These are phyloP conservation scores for Houttuynia cordata DNA, from an alignment of 164 flowering plant genomes.

Conservation along the genomic window DNA sequence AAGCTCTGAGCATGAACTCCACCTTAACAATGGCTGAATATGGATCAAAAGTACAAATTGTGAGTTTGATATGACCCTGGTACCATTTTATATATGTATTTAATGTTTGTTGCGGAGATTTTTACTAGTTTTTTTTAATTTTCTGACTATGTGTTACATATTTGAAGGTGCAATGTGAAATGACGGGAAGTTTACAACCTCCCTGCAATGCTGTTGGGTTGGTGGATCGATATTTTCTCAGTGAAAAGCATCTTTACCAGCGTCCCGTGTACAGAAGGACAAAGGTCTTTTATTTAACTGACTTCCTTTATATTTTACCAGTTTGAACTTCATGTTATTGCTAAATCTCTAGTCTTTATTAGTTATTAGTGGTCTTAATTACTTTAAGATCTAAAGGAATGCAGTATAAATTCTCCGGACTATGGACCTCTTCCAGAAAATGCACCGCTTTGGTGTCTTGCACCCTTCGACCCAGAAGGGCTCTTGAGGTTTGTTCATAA, in stretches of 20 bases:
- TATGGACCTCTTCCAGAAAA: conserved; percentile 69
- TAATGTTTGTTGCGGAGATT: not conserved
- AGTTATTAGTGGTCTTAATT: not conserved
- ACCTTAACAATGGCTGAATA: conserved; percentile 7
- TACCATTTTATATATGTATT: no score
- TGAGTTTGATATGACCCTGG: conserved; percentile 19
- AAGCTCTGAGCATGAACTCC: conserved; percentile 16
- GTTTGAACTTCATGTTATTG: not conserved
- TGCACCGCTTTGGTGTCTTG: conserved; percentile 77
- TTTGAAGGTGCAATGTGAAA: conserved; percentile 57
- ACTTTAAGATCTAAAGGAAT: conserved; percentile 33
- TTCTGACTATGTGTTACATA: no score
- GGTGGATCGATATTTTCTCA: conserved; percentile 55
- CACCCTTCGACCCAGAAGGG: conserved; percentile 87
- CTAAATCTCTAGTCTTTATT: not conserved
- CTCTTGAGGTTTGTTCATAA: conserved; percentile 41
- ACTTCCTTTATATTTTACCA: not conserved
- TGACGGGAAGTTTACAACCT: conserved; percentile 65
- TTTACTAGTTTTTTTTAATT: not conserved
- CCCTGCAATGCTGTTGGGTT: conserved; percentile 81
- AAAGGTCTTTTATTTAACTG: conserved; percentile 24
- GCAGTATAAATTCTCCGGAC: conserved; percentile 76
- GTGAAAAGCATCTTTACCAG: conserved; percentile 60
- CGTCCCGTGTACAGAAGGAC: conserved; percentile 71
- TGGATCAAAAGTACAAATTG: conserved; percentile 30